A percentile compares a stretch with the other conserved stretches of the same genome.
Evolutionary conservation across 768 basidiomycete species (phyloP).

Genomic region (Boletales sp.): DNA sequence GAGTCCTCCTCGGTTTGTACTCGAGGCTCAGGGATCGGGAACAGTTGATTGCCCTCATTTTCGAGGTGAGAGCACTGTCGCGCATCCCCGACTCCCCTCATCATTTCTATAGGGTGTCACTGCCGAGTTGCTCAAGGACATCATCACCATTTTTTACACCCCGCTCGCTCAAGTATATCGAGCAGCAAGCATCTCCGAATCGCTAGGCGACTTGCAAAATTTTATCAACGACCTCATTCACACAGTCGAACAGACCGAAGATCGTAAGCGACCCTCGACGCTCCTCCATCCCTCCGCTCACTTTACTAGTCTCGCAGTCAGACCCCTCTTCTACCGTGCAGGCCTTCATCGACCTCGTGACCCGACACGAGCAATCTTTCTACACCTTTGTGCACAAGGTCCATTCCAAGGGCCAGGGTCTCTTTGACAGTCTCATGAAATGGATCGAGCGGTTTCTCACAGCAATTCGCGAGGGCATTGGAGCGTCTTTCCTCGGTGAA

Average conservation of each 20-base stretch:
- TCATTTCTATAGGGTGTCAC: constrained; percentile 70
- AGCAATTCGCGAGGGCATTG: constrained; percentile 84
- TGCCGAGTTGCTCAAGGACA: constrained; percentile 93
- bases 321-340: constrained; percentile 87
- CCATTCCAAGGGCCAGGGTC: constrained; percentile 90
- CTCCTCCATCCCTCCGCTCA: not conserved
- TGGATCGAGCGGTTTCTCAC: constrained; percentile 97
- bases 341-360: constrained; percentile 88
- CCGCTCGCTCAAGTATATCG: constrained; percentile 96
- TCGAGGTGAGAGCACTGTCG: constrained; percentile 61
- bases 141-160: constrained; percentile 97
- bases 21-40: constrained; percentile 83
- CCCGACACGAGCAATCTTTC: constrained; percentile 92
- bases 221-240: constrained; percentile 94
- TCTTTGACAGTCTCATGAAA: constrained; percentile 91
- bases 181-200: constrained; percentile 96
- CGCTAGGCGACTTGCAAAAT: constrained; percentile 83
- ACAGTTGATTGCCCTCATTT: constrained; percentile 87
- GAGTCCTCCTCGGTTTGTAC: constrained; percentile 74
- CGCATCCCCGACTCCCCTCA: constrained; percentile 1
- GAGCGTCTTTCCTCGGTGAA: constrained; percentile 29
- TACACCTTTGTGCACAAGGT: constrained; percentile 98
- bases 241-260: constrained; percentile 90
- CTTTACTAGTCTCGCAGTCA: constrained; percentile 63
- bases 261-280: constrained; percentile 51